Conservation (phyloP, 352 stramenopile genomes). For the Phytophthora meadii region DNA sequence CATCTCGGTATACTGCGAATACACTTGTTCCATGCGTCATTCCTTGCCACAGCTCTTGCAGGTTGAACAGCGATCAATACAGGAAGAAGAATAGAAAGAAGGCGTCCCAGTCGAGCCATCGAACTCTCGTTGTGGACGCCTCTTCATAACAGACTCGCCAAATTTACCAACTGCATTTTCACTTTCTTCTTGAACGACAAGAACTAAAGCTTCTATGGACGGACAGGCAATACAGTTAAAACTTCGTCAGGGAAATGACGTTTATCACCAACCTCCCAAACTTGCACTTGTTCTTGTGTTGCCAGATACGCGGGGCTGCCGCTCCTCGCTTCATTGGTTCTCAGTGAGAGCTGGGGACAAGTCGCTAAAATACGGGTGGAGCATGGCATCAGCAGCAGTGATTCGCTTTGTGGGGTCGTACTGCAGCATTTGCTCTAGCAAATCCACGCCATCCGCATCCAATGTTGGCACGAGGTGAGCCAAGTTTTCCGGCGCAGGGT, state of each 20-base stretch:
- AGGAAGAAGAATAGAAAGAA: conserved; percentile 16
- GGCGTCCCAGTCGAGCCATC: conserved; percentile 8
- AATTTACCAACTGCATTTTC: conserved; percentile 28
- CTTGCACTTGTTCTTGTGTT: conserved; percentile 26
- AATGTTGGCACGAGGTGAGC: conserved; percentile 92
- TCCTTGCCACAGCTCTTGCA: conserved; percentile 5
- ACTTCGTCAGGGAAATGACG: conserved; percentile 19
- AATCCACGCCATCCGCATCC: conserved; percentile 91
- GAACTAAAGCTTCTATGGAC: conserved; percentile 35
- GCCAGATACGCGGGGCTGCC: conserved; percentile 11
- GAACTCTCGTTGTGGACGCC: not conserved
- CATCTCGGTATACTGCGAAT: conserved; percentile 35
- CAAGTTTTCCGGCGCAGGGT: conserved; percentile 88
- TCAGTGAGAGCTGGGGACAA: conserved; percentile 79
- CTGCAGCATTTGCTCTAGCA: conserved; percentile 92
- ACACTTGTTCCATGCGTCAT: conserved; percentile 26
- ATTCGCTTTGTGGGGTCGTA: conserved; percentile 92
- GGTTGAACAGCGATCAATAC: conserved; percentile 8
- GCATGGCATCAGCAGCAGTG: conserved; percentile 94
- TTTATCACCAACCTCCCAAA: conserved; percentile 19
- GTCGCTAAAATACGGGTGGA: conserved; percentile 98
- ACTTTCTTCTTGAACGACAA: conserved; percentile 14
- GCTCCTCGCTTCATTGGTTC: conserved; percentile 39
- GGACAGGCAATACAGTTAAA: conserved; percentile 39
- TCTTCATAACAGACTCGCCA: conserved; percentile 19